Evolutionary conservation across 371 early-diverging fungal genomes (phyloP).

Genomic region (Actinomortierella ambigua): DNA sequence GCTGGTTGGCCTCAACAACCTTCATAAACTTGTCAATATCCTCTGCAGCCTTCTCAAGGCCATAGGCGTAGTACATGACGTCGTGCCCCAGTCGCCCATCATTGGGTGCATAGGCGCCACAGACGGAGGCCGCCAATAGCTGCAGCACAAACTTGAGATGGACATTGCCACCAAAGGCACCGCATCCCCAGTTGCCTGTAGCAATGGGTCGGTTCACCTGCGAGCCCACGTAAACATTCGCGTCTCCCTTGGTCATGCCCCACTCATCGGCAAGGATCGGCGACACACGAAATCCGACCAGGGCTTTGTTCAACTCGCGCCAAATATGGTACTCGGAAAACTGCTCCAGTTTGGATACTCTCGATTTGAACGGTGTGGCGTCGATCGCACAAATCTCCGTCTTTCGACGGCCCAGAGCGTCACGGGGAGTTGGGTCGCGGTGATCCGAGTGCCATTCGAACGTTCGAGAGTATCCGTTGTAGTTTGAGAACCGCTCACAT

Average conservation of each 20-base stretch:
- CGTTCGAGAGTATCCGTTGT: constrained; percentile 55
- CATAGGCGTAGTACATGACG: constrained; percentile 36
- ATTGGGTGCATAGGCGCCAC: constrained; percentile 11
- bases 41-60: constrained; percentile 18
- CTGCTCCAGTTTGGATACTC: constrained; percentile 32
- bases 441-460: constrained; percentile 51
- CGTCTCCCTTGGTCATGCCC: constrained; percentile 25
- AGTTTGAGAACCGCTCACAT: constrained; percentile 54
- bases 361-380: constrained; percentile 36
- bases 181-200: constrained; percentile 64
- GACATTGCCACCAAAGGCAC: constrained; percentile 61
- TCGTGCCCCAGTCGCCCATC: constrained; percentile 24
- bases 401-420: constrained; percentile 31
- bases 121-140: constrained; percentile 49
- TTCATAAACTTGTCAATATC: constrained; percentile 33
- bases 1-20: constrained; percentile 11
- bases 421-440: constrained; percentile 43
- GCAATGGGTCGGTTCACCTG: constrained; percentile 38
- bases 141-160: constrained; percentile 62
- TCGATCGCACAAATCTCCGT: constrained; percentile 43
- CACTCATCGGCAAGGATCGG: constrained; percentile 38
- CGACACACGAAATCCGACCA: constrained; percentile 29
- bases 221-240: background rate
- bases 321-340: constrained; percentile 21
- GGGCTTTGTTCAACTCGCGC: constrained; percentile 41